Percentiles rank a stretch among this genome's conserved stretches.
phyloP scores from a whole-genome alignment of 306 rosid genomes.

The Vigna hirtella region DNA sequence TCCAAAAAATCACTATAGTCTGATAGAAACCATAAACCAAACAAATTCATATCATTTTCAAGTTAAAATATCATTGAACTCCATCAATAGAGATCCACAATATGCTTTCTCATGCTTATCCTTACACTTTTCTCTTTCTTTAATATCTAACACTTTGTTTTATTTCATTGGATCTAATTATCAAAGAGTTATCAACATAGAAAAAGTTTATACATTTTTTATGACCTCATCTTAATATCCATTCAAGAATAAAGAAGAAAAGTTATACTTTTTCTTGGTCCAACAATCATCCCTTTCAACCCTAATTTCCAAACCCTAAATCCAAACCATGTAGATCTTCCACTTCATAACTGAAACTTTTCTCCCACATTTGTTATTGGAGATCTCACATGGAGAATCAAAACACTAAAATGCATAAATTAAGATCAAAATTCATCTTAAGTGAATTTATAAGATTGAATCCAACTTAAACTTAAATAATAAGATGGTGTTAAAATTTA shows the following conservation, averaged over 20 bases:
- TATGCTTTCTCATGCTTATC: conserved; percentile 25
- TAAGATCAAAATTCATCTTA: too few species aligned
- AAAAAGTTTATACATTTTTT: not conserved
- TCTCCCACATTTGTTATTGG: not conserved
- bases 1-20: not conserved
- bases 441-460: too few species aligned
- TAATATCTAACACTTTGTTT: not conserved
- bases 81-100: not conserved
- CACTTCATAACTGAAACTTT: not conserved
- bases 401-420: too few species aligned
- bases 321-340: not conserved
- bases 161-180: not conserved
- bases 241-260: not conserved
- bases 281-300: conserved; percentile 1
- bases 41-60: conserved; percentile 12
- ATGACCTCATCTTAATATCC: not conserved
- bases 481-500: too few species aligned
- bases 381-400: too few species aligned
- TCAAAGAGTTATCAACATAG: conserved; percentile 22
- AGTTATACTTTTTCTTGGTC: not conserved
- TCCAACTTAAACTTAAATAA: too few species aligned
- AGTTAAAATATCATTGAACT: not conserved
- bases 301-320: not conserved
- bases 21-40: not conserved
- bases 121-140: not conserved